Base-by-base conservation (phyloP, 345 rosid genomes). In the Eucalyptus virginea region DNA sequence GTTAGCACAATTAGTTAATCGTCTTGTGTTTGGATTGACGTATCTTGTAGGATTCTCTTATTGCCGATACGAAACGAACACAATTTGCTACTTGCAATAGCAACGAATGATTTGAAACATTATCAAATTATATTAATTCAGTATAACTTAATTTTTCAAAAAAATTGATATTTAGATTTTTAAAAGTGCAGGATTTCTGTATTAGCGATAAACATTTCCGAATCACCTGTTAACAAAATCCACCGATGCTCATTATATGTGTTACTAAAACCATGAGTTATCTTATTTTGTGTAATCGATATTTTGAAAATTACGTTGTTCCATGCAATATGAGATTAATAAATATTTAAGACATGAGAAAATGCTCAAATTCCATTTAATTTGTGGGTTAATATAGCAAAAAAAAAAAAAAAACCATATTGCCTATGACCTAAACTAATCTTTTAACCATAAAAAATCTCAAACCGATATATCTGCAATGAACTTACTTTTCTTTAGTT, bases 141-240 rank as follows among this genome's bases (percentile, higher is more conserved):
- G 4, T 11, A 5, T 10, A 26, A 11, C n/a, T 58, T 58, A 5
- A 26, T 58, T 60, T 60, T 60, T 28, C 67, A 60, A 28, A 60
- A 11, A 2, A 11, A 60, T 28, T 11, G 7, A 11, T 11, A 28
- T 28, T 11, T 12, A 3, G 23, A 51, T 51, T 51, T 51, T 51
- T 18, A 2, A 58, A 60, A 58, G 69, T 13, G 32, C 32, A 3
- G 2, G 17, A 62, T 30, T 62, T 62, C 4, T 13, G 7, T 1
- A 6, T 26, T 0, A 1, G 0, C 3, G 2, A 58, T 28, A 26
- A 62, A 1, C 16, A 13, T 30, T 6, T 28, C 8, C 32, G 0
- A 28, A 60, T n/a, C 34, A 62, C 34, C 30, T 6, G 34, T 62
- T 30, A 62, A 62, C 34, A 28, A 11, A 60, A 60, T 60, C 67